Conservation (phyloP, 768 basidiomycete genomes). For the Filobasidium floriforme region DNA sequence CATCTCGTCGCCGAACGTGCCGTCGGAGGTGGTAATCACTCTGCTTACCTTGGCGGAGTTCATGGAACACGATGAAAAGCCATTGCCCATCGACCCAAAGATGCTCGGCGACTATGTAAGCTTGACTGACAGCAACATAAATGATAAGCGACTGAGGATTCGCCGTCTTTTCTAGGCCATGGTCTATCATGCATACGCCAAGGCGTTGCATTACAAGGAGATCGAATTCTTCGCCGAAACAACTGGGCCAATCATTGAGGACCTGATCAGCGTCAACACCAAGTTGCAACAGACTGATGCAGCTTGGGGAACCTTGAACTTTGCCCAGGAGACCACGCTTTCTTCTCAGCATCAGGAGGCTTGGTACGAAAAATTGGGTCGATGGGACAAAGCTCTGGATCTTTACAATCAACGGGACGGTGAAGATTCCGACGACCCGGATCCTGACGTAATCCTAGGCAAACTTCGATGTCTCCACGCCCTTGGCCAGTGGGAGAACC, state of each 20-base stretch:
- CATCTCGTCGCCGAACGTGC: slow-evolving; percentile 63
- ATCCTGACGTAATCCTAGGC: slow-evolving; percentile 65
- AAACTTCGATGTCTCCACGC: slow-evolving; percentile 94
- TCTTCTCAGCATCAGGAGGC: slow-evolving; percentile 89
- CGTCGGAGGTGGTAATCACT: slow-evolving; percentile 81
- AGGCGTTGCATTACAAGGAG: slow-evolving; percentile 97
- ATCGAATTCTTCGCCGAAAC: slow-evolving; percentile 91
- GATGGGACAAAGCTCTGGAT: slow-evolving; percentile 87
- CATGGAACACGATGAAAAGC: slow-evolving; percentile 98
- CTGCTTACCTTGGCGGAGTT: slow-evolving; percentile 92
- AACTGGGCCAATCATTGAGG: slow-evolving; percentile 77
- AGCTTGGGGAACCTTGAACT: slow-evolving; percentile 89
- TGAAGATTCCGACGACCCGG: slow-evolving; percentile 53
- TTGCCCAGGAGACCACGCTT: slow-evolving; percentile 65
- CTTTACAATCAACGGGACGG: slow-evolving; percentile 71
- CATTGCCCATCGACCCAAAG: slow-evolving; percentile 83
- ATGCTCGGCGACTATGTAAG: slow-evolving; percentile 75
- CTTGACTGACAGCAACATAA: background rate
- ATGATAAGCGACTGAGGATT: background rate
- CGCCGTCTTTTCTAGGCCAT: slow-evolving; percentile 53
- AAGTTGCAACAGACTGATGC: slow-evolving; percentile 94
- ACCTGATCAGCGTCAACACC: slow-evolving; percentile 91
- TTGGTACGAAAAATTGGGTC: slow-evolving; percentile 93
- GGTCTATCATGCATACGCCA: slow-evolving; percentile 89
- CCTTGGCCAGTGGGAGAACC: slow-evolving; percentile 91